Evolutionary conservation across 2,329 filamentous ascomycete species (phyloP), one percentile per base, ranked within the genome.

Genomic region (Helminthosporium solani): DNA sequence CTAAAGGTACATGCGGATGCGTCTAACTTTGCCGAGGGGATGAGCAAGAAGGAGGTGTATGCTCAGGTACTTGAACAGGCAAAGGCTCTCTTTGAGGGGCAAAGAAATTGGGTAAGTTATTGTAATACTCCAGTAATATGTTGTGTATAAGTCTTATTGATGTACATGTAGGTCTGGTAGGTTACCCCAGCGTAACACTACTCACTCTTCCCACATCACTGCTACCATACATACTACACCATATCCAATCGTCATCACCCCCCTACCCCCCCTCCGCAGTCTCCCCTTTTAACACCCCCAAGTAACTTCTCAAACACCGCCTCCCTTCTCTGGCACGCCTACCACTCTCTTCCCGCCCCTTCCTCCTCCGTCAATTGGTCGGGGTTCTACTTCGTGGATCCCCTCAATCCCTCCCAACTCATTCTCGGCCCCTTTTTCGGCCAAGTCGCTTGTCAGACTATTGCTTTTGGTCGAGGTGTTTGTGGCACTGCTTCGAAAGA

Each of bases 351-450:
- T 12, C 79, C 83, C 1, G 68, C 75, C 0, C 79, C 83, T 1
- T 68, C 75, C 0, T 86, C 88, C 1, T 85, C 81, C 41, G 86
- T 89, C 18, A 92, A 94, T 70, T 94, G 88, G 88, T 83, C 86
- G 36, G 87, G 88, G 19, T 92, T 66, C 48, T 65, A 66, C 54
- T 64, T 66, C 40, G 56, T 56, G n/a, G 49, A 61, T 63, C 61
- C 62, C 2, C 73, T 76, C 4, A 60, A 62, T 11, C 49, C 66
- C 1, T 50, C 64, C 2, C 81, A 83, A 58, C 79, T 92, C 36
- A 86, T 91, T 54, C 81, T 92, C 1, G 88, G 86, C 0, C 88
- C 88, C 0, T 92, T 92, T 69, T 85, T 90, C 56, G 88, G 88
- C 53, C 87, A 90, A 62, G 77, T 78, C 38, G 88, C 88, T 7